phyloP scores from a whole-genome alignment of 2,329 filamentous ascomycete genomes.

The Chaetoscypha palmicola region DNA sequence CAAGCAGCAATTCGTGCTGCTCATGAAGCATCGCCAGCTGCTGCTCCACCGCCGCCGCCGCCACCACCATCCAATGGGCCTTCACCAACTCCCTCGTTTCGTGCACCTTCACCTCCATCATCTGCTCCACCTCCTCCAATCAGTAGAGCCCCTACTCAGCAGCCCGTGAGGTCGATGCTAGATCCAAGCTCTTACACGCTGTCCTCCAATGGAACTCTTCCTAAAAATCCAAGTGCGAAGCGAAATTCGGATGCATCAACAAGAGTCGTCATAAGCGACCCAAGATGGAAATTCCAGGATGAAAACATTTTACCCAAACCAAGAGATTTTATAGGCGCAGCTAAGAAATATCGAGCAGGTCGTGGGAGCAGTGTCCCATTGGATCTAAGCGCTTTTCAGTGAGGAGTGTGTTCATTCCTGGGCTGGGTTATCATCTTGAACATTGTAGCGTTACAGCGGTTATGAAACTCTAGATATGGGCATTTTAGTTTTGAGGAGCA shows the following conservation, averaged over 20 bases:
- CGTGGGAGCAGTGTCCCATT: constrained; percentile 90
- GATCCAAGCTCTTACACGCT: constrained; percentile 73
- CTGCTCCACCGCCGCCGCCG: constrained; percentile 32
- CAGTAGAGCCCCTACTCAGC: constrained; percentile 35
- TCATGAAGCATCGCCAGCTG: constrained; percentile 36
- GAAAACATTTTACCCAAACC: constrained; percentile 80
- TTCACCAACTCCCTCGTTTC: constrained; percentile 27
- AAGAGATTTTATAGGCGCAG: constrained; percentile 66
- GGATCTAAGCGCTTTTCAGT: constrained; percentile 55
- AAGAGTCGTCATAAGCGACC: constrained; percentile 62
- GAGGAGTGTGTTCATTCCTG: constrained; percentile 8
- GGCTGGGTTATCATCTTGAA: no score
- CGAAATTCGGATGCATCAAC: constrained; percentile 33
- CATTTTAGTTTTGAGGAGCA: not conserved
- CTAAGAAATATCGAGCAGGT: constrained; percentile 79
- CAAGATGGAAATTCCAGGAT: constrained; percentile 79
- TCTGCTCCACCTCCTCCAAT: constrained; percentile 37
- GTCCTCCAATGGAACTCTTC: constrained; percentile 49
- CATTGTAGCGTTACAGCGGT: no score
- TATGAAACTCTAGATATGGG: no score
- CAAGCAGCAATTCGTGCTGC: constrained; percentile 40
- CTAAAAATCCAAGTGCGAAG: constrained; percentile 42
- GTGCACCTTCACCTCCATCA: constrained; percentile 34
- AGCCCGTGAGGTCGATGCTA: constrained; percentile 53
- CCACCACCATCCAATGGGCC: constrained; percentile 37